Evolutionary conservation across 768 basidiomycete genomes (phyloP).

Genomic region (Kwoniella sp.): DNA sequence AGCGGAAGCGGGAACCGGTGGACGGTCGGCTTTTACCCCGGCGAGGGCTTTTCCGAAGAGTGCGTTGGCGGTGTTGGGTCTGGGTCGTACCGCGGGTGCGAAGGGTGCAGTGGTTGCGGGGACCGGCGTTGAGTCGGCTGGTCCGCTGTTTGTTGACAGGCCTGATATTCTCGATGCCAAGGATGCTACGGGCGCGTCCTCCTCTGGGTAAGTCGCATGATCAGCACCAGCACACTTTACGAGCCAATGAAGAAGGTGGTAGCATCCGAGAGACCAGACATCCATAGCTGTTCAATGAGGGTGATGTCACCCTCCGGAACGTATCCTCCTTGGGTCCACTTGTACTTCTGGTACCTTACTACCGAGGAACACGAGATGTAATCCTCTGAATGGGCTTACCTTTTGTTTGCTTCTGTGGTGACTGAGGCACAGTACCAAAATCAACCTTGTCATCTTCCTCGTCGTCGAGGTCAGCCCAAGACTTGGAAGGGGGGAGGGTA

Average conservation of each 20-base stretch:
- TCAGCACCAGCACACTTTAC: too few species aligned
- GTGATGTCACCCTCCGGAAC: too few species aligned
- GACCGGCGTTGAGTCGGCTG: background rate
- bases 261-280: too few species aligned
- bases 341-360: too few species aligned
- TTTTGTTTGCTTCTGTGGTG: too few species aligned
- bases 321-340: too few species aligned
- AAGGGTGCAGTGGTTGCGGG: conserved; percentile 3
- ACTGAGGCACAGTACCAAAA: too few species aligned
- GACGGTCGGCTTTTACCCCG: conserved; percentile 27
- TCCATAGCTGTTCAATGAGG: too few species aligned
- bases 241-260: too few species aligned
- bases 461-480: conserved; percentile 18
- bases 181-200: conserved; percentile 29
- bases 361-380: too few species aligned
- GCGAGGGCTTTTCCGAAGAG: conserved; percentile 39
- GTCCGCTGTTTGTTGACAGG: conserved; percentile 19
- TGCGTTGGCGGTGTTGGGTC: conserved; percentile 22
- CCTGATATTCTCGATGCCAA: conserved; percentile 36
- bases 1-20: background rate
- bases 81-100: conserved; percentile 13
- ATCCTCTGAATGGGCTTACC: too few species aligned
- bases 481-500: background rate
- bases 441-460: conserved; percentile 16
- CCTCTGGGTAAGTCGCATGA: conserved; percentile 4